Conservation (phyloP, 768 basidiomycete species). For the Rhodosporidiobolus odoratus region DNA sequence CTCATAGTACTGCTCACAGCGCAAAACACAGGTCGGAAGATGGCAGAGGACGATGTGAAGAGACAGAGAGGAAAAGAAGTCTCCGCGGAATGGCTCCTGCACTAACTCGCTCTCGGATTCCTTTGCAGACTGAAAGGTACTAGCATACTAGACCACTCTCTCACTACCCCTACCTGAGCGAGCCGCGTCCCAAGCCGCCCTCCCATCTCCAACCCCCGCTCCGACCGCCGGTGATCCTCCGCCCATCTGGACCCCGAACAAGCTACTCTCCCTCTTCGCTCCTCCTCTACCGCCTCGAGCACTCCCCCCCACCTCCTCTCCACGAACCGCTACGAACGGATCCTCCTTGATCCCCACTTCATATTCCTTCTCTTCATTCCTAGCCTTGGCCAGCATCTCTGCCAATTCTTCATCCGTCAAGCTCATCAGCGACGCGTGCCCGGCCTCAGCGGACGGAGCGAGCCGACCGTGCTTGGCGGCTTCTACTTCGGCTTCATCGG, state of each 20-base stretch:
- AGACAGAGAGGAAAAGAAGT: too few relatives aligned
- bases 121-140: too few relatives aligned
- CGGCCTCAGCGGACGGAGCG: too few relatives aligned
- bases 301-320: neutral
- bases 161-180: too few relatives aligned
- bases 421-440: neutral
- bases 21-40: too few relatives aligned
- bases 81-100: neutral
- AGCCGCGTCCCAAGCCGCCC: neutral
- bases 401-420: conserved; percentile 8
- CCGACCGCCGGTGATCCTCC: neutral
- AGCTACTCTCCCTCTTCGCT: neutral
- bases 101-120: too few relatives aligned
- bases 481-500: neutral
- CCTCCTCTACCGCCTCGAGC: neutral
- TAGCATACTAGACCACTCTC: too few relatives aligned
- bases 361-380: conserved; percentile 9
- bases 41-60: too few relatives aligned
- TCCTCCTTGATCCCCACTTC: neutral
- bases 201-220: neutral
- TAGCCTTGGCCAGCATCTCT: neutral
- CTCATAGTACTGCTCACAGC: too few relatives aligned
- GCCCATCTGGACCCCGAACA: neutral
- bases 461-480: neutral
- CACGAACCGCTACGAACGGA: neutral